Percentiles rank a stretch among this genome's conserved stretches.
Conservation (phyloP, 1,284 basidiomycete species). For the Marasmius fiardii region DNA sequence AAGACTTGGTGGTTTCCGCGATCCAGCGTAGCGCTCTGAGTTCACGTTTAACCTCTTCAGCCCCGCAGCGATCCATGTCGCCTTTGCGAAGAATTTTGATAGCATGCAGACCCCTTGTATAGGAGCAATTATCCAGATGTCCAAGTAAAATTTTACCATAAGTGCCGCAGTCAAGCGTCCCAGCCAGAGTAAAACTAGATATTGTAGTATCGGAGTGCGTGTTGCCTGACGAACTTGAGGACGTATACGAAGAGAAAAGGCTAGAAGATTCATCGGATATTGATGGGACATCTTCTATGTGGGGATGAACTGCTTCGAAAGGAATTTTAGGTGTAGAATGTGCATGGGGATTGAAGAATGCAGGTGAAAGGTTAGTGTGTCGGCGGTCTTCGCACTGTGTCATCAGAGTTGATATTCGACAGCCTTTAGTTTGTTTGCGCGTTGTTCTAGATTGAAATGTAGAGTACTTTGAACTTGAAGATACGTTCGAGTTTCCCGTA, state of each 20-base stretch:
- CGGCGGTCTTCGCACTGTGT: no score
- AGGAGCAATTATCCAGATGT: constrained; percentile 10
- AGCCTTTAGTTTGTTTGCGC: no score
- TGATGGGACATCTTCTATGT: neutral
- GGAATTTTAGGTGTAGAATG: neutral
- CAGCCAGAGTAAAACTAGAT: constrained; percentile 15
- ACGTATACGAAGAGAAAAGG: neutral
- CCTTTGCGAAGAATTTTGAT: constrained; percentile 22
- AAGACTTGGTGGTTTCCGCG: constrained; percentile 1
- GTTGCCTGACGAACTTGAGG: neutral
- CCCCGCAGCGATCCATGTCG: constrained; percentile 9
- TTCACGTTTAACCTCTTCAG: constrained; percentile 17
- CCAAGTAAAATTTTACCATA: constrained; percentile 25
- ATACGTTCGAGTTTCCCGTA: no score
- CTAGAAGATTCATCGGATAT: neutral
- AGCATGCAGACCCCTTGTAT: constrained; percentile 18
- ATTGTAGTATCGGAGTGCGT: constrained; percentile 6
- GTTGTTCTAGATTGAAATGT: no score
- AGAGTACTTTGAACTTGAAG: no score
- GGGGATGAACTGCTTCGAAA: neutral
- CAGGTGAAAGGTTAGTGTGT: neutral
- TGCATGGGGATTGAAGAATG: neutral
- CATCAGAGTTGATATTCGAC: no score
- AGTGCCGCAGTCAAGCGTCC: constrained; percentile 21
- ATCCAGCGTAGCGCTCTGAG: constrained; percentile 19